These are phyloP conservation scores for Graphilbum fragrans DNA, from an alignment of 2,329 filamentous ascomycete species.

Conservation along the genomic window DNA sequence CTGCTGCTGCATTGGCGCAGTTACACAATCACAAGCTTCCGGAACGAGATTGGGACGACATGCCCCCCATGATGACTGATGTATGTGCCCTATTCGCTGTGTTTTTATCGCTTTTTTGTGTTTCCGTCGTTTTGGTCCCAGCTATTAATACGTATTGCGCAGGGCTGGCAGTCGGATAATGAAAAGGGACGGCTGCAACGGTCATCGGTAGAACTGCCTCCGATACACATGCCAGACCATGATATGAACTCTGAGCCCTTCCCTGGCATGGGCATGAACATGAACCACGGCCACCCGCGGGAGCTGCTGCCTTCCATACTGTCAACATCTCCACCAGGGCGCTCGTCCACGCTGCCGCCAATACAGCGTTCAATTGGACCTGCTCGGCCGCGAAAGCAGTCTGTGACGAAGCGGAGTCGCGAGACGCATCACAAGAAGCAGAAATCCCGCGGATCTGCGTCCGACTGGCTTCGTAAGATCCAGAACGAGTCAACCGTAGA, in stretches of 20 bases:
- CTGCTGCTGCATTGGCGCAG: slow-evolving; percentile 78
- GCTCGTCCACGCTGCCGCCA: slow-evolving; percentile 79
- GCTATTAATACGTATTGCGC: slow-evolving; percentile 1
- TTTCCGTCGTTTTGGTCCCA: background rate
- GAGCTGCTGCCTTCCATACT: slow-evolving; percentile 77
- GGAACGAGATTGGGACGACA: slow-evolving; percentile 69
- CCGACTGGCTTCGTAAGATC: slow-evolving; percentile 49
- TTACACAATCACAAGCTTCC: slow-evolving; percentile 59
- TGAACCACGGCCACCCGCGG: slow-evolving; percentile 48
- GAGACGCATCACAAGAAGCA: slow-evolving; percentile 71
- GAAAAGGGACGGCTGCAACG: slow-evolving; percentile 53
- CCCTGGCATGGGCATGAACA: too few relatives aligned
- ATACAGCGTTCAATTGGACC: slow-evolving; percentile 62
- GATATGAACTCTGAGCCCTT: slow-evolving; percentile 66
- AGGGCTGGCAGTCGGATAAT: slow-evolving; percentile 63
- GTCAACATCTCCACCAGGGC: slow-evolving; percentile 68
- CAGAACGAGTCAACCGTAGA: slow-evolving; percentile 37
- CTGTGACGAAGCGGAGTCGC: slow-evolving; percentile 66
- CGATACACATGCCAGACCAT: slow-evolving; percentile 44
- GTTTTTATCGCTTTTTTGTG: background rate
- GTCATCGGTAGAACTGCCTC: slow-evolving; percentile 61
- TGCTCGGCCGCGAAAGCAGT: slow-evolving; percentile 70
- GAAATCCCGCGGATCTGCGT: slow-evolving; percentile 58
- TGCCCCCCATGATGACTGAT: slow-evolving; percentile 19
- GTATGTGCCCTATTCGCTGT: slow-evolving; percentile 8